These are phyloP conservation scores for Emergomyces pasteurianus DNA, from an alignment of 2,329 filamentous ascomycete species.

Conservation along the genomic window DNA sequence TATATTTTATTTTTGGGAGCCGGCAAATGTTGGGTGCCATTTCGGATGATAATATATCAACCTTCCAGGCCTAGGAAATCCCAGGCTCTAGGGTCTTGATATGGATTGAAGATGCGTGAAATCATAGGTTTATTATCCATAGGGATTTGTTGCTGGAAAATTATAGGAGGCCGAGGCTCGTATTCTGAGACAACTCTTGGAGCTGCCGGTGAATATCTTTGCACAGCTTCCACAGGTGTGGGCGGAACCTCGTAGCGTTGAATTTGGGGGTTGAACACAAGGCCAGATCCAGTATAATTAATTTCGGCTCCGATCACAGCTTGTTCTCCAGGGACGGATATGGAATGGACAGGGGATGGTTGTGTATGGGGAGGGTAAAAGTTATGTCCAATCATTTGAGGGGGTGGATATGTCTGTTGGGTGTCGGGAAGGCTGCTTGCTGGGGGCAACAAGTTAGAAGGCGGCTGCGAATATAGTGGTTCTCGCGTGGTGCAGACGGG, in stretches of 20 bases:
- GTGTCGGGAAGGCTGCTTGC: neutral
- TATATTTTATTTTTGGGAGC: neutral
- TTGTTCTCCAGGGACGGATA: slow-evolving; percentile 5
- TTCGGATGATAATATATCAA: neutral
- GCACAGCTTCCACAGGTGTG: slow-evolving; percentile 4
- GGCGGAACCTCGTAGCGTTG: slow-evolving; percentile 6
- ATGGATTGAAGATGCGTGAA: slow-evolving; percentile 7
- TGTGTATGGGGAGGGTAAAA: slow-evolving; percentile 9
- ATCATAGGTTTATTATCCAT: slow-evolving; percentile 8
- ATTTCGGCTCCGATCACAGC: slow-evolving; percentile 6
- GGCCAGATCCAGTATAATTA: slow-evolving; percentile 6
- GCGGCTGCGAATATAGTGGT: slow-evolving; percentile 7
- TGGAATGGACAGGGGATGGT: slow-evolving; percentile 5
- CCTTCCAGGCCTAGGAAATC: slow-evolving; percentile 8
- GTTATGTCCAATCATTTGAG: slow-evolving; percentile 3
- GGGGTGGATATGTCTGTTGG: slow-evolving; percentile 2
- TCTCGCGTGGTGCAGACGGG: slow-evolving; percentile 5
- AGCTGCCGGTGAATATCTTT: slow-evolving; percentile 2
- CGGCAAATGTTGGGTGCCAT: neutral
- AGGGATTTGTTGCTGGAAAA: slow-evolving; percentile 5
- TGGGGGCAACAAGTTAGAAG: neutral
- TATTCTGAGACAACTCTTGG: slow-evolving; percentile 1
- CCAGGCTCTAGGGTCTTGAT: slow-evolving; percentile 6
- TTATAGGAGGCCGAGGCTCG: slow-evolving; percentile 4
- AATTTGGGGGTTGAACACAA: slow-evolving; percentile 8